Conservation (phyloP, 495 filamentous ascomycete species). For the Aspergillus funiculosus region DNA sequence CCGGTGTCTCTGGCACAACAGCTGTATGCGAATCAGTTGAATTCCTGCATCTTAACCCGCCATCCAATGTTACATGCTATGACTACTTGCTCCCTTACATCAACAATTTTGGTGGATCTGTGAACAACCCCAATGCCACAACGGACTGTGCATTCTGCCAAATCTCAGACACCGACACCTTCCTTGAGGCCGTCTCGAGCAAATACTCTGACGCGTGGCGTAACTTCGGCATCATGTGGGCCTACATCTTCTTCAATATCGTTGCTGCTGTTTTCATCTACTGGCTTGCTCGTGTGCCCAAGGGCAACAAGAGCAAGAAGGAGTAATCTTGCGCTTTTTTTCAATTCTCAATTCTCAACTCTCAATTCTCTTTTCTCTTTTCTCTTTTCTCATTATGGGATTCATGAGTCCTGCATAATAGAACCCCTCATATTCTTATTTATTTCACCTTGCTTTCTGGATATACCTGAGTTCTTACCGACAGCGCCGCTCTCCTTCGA, state of each 20-base stretch:
- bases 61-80: slow-evolving; percentile 45
- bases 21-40: slow-evolving; percentile 57
- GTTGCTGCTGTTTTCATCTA: slow-evolving; percentile 63
- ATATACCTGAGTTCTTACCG: no score
- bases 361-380: slow-evolving; percentile 2
- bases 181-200: slow-evolving; percentile 45
- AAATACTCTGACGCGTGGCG: slow-evolving; percentile 61
- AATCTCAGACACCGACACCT: slow-evolving; percentile 54
- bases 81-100: slow-evolving; percentile 54
- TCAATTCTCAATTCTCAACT: background rate
- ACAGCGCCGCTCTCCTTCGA: no score
- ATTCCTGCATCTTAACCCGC: slow-evolving; percentile 48
- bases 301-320: slow-evolving; percentile 42
- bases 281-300: slow-evolving; percentile 74
- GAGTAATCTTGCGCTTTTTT: background rate
- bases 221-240: slow-evolving; percentile 63
- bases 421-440: slow-evolving; percentile 2
- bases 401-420: background rate
- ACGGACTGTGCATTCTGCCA: slow-evolving; percentile 58
- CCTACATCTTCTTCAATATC: slow-evolving; percentile 70
- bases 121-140: slow-evolving; percentile 46
- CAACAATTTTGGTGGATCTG: slow-evolving; percentile 45
- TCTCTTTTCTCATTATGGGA: slow-evolving; percentile 6
- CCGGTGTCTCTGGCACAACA: slow-evolving; percentile 51
- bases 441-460: no score